These are phyloP conservation scores for Myriosclerotinia curreyana DNA, from an alignment of 2,329 filamentous ascomycete species.

Conservation along the genomic window DNA sequence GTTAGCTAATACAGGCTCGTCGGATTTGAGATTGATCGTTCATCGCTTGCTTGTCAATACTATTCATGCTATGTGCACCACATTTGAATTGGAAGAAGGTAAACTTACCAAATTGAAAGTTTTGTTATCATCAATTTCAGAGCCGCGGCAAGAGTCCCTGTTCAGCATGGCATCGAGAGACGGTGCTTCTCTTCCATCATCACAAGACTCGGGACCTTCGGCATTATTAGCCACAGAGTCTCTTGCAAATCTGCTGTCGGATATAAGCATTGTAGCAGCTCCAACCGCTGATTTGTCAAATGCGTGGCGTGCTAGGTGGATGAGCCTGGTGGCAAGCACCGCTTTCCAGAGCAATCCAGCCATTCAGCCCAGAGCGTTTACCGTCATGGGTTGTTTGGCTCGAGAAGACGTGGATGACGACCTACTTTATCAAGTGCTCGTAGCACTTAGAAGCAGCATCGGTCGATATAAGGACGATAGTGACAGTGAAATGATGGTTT, in stretches of 20 bases:
- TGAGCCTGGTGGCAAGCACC: slow-evolving; percentile 69
- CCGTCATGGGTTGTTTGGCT: slow-evolving; percentile 68
- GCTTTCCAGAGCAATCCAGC: slow-evolving; percentile 71
- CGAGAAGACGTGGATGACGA: slow-evolving; percentile 72
- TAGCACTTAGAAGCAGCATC: slow-evolving; percentile 63
- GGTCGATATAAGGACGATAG: slow-evolving; percentile 62
- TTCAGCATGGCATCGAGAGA: slow-evolving; percentile 52
- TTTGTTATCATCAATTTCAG: slow-evolving; percentile 57
- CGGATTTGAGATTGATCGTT: slow-evolving; percentile 56
- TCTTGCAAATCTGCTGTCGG: slow-evolving; percentile 59
- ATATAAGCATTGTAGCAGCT: slow-evolving; percentile 61
- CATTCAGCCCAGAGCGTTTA: slow-evolving; percentile 66
- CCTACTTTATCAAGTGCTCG: slow-evolving; percentile 66
- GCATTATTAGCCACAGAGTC: slow-evolving; percentile 52
- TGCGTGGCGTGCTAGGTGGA: slow-evolving; percentile 68
- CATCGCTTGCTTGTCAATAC: slow-evolving; percentile 65
- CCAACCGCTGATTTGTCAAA: slow-evolving; percentile 64
- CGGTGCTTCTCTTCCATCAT: slow-evolving; percentile 52
- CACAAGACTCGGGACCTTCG: slow-evolving; percentile 48
- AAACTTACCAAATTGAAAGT: slow-evolving; percentile 46
- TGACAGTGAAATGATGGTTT: slow-evolving; percentile 65
- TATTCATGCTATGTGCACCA: slow-evolving; percentile 65
- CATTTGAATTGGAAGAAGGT: slow-evolving; percentile 59
- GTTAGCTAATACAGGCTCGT: slow-evolving; percentile 62
- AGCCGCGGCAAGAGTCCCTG: slow-evolving; percentile 58